phyloP scores from a whole-genome alignment of 257 asterid genomes.

The Primulina eburnea region DNA sequence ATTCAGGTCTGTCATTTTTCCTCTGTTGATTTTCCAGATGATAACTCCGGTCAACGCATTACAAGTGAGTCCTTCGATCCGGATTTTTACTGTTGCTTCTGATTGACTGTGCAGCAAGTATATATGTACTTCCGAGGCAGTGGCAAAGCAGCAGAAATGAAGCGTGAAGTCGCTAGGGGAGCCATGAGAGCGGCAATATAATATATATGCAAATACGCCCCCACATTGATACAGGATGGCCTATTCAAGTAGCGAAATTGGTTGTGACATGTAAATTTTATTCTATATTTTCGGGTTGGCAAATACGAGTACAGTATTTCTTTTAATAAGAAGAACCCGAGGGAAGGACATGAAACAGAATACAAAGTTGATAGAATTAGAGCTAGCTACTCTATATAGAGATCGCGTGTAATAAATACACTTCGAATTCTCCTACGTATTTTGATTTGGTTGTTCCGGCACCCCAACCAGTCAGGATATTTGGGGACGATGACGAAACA shows the following conservation, averaged over 20 bases:
- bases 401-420: background rate
- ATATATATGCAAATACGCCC: background rate
- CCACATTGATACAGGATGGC: background rate
- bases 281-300: background rate
- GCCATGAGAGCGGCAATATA: conserved; percentile 51
- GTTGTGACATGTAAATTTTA: conserved; percentile 20
- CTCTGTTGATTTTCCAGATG: background rate
- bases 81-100: background rate
- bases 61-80: background rate
- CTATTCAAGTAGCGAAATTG: background rate
- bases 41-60: background rate
- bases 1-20: conserved; percentile 60
- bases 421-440: background rate
- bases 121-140: conserved; percentile 94
- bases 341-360: conserved; percentile 18
- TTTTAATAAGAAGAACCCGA: conserved; percentile 2
- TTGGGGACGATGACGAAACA: too few relatives aligned
- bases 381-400: background rate
- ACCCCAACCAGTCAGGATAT: too few relatives aligned
- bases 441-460: background rate
- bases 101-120: conserved; percentile 69
- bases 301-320: background rate
- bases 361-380: background rate
- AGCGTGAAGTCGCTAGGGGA: conserved; percentile 81
- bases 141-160: conserved; percentile 87